Percentiles rank a stretch among this genome's conserved stretches.
phyloP scores from a whole-genome alignment of 805 yeast genomes.

The Saccharomycopsis babjevae region DNA sequence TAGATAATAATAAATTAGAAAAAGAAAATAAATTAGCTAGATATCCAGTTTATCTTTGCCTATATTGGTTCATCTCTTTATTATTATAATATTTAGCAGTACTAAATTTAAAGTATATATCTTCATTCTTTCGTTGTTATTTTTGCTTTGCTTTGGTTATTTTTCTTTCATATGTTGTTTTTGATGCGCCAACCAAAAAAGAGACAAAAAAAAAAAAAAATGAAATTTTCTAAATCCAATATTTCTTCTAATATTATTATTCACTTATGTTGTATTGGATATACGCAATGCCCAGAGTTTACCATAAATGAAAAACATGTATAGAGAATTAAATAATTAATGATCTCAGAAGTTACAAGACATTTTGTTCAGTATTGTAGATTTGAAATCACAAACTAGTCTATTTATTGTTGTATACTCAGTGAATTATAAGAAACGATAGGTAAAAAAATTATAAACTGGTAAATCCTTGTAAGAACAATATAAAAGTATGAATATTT shows the following conservation, averaged over 20 bases:
- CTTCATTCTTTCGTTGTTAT: neutral
- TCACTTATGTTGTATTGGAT: neutral
- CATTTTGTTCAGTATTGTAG: too few relatives aligned
- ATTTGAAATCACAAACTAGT: too few relatives aligned
- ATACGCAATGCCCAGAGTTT: neutral
- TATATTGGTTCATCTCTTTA: too few relatives aligned
- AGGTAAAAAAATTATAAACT: too few relatives aligned
- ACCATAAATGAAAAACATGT: neutral
- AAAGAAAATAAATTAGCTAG: neutral
- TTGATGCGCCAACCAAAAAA: constrained; percentile 1
- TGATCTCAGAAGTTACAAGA: too few relatives aligned
- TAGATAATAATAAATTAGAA: neutral
- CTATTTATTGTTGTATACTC: too few relatives aligned
- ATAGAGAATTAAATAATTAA: neutral
- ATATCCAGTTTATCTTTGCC: too few relatives aligned
- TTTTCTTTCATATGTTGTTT: neutral
- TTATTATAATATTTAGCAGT: too few relatives aligned
- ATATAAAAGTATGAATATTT: too few relatives aligned
- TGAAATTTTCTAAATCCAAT: neutral
- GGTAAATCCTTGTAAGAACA: too few relatives aligned
- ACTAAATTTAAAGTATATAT: too few relatives aligned
- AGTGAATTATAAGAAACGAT: too few relatives aligned
- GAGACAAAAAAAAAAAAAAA: constrained; percentile 1
- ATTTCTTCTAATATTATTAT: neutral
- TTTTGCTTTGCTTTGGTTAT: neutral